Conservation (phyloP, 192 early-diverging fungal genomes). For the Linnemannia zychae region DNA sequence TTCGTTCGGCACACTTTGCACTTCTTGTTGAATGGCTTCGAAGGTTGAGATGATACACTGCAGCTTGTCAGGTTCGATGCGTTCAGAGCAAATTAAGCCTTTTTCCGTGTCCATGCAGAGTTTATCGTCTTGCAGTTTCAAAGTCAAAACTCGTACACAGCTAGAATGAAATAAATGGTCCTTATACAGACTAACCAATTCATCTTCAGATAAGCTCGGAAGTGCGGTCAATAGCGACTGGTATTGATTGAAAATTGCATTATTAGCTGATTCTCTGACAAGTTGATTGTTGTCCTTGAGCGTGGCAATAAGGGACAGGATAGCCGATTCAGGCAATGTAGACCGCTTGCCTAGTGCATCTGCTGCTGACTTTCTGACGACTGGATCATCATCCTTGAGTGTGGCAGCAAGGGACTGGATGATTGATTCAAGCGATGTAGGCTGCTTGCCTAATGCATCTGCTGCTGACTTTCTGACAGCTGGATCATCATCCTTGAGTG, state of each 20-base stretch:
- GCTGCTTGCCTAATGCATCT: no score
- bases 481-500: no score
- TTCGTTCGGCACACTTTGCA: not conserved
- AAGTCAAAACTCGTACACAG: not conserved
- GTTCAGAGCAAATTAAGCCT: not conserved
- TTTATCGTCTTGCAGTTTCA: not conserved
- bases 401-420: no score
- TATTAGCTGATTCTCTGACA: no score
- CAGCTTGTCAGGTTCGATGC: not conserved
- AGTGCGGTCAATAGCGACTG: not conserved
- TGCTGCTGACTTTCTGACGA: no score
- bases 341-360: no score
- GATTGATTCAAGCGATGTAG: no score
- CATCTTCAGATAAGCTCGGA: not conserved
- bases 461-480: no score
- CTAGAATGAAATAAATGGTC: constrained; percentile 5
- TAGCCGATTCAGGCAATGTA: no score
- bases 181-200: not conserved
- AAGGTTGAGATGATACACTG: not conserved
- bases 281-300: no score
- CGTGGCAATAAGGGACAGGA: not conserved
- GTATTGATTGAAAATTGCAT: not conserved
- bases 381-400: no score
- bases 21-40: not conserved
- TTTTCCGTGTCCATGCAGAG: not conserved